Evolutionary conservation across 2,329 filamentous ascomycete genomes (phyloP).

Genomic region (Cytospora piceae): DNA sequence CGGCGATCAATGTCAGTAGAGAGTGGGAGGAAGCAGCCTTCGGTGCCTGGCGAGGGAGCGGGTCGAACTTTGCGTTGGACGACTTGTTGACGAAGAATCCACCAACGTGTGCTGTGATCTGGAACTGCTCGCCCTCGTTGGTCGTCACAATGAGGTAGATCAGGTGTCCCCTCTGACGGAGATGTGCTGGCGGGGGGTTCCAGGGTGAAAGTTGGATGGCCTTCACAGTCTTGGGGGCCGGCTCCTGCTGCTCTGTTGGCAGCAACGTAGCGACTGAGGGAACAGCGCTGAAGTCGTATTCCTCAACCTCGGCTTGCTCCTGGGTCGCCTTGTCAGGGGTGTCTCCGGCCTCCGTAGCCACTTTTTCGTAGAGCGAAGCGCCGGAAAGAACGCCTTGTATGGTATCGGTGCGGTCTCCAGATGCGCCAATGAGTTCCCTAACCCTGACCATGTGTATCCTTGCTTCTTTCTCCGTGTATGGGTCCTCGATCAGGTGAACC

Average conservation of each 20-base stretch:
- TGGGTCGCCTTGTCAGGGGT: conserved; percentile 52
- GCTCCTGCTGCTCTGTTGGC: conserved; percentile 65
- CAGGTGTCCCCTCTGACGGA: conserved; percentile 89
- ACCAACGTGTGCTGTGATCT: conserved; percentile 90
- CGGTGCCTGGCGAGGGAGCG: conserved; percentile 75
- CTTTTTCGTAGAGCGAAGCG: conserved; percentile 81
- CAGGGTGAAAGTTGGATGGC: conserved; percentile 85
- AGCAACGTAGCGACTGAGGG: conserved; percentile 73
- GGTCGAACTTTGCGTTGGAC: conserved; percentile 93
- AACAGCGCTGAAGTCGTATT: conserved; percentile 76
- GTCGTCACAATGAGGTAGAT: conserved; percentile 89
- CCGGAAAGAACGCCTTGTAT: conserved; percentile 86
- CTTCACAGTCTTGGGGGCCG: conserved; percentile 88
- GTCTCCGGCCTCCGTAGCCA: conserved; percentile 55
- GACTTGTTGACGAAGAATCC: conserved; percentile 98
- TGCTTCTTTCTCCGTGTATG: conserved; percentile 98
- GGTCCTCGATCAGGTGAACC: conserved; percentile 83
- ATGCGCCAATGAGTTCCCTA: conserved; percentile 89
- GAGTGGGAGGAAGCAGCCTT: conserved; percentile 85
- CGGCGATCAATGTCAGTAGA: conserved; percentile 75
- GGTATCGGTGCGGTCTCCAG: conserved; percentile 84
- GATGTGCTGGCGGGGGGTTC: conserved; percentile 93
- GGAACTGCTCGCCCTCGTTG: conserved; percentile 91
- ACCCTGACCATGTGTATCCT: conserved; percentile 91
- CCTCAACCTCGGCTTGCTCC: conserved; percentile 50